Base-by-base conservation (phyloP, 495 filamentous ascomycete genomes). In the Hypoxylon subgilvum region DNA sequence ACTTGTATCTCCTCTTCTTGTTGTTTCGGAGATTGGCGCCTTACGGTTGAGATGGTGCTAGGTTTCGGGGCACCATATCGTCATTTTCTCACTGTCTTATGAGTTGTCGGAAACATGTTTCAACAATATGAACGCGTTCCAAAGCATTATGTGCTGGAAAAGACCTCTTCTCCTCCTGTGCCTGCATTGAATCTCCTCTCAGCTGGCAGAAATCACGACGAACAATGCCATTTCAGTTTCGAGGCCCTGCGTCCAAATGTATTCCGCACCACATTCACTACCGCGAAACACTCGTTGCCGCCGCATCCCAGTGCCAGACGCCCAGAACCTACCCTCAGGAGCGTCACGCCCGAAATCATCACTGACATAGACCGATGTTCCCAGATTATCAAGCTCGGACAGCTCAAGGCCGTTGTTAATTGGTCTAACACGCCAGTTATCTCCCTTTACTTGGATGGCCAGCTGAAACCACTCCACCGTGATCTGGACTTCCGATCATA, bases 241-340 rank as follows among this genome's bases (percentile, higher is more conserved):
- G 79, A 87, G 62, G 76, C 78, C 4, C 21, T 87, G 28, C 78
- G 80, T 17, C 73, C 79, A 12, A 83, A 85, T 39, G 69, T 88
- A 2, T 88, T 87, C 68, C 77, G 86, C 14, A 86, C 84, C 27
- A 84, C 81, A 6, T 88, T 88, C 69, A 77, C 82, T 19, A 84
- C 84, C 6, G 50, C 69, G 27, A 66, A 76, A 10, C 84, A 87
- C 61, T 79, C 79, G 16, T 63, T 86, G 14, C 82, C 86, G 30
- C 84, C 83, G 4, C 80, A 81, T 69, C 84, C 84, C 16, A 86
- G 81, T 49, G 76, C 84, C 13, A 69, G 60, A 18, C 76, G 74
- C 30, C 84, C 80, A 7, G 61, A 72, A 18, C 68, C 69, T 25
- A 50, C 59, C 42, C 65, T 63, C 30, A 57, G 49, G 13, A 53